These are phyloP conservation scores for Coemansia sp. DNA, from an alignment of 192 early-diverging fungal genomes.

Conservation along the genomic window DNA sequence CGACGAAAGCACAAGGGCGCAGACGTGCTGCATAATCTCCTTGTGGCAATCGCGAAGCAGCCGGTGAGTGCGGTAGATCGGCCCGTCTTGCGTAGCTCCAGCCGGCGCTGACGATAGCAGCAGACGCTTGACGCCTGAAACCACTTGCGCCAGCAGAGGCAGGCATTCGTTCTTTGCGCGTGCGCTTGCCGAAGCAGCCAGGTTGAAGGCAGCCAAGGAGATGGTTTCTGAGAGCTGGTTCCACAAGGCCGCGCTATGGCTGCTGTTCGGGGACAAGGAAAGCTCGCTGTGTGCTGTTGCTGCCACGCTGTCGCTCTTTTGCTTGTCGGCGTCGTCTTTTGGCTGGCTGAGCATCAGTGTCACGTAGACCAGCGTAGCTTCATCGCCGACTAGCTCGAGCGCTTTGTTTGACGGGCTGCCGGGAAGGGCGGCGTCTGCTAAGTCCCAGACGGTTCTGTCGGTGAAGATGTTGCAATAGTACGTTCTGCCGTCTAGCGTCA, in stretches of 20 bases:
- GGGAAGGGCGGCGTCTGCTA: slow-evolving; percentile 33
- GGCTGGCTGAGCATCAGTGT: slow-evolving; percentile 39
- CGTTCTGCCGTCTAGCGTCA: slow-evolving; percentile 57
- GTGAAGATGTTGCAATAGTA: slow-evolving; percentile 74
- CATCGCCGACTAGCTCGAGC: slow-evolving; percentile 54
- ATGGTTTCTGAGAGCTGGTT: slow-evolving; percentile 54
- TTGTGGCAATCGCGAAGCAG: slow-evolving; percentile 70
- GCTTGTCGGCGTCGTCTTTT: background rate
- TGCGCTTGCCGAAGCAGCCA: slow-evolving; percentile 57
- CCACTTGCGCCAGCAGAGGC: slow-evolving; percentile 59
- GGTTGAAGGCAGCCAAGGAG: slow-evolving; percentile 56
- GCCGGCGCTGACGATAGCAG: slow-evolving; percentile 66
- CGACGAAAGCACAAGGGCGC: slow-evolving; percentile 80
- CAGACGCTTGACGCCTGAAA: slow-evolving; percentile 81
- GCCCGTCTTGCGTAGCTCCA: slow-evolving; percentile 68
- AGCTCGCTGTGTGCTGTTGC: background rate
- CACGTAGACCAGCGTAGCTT: slow-evolving; percentile 42
- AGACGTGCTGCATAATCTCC: slow-evolving; percentile 76
- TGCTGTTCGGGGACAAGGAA: slow-evolving; percentile 20
- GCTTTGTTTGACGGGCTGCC: slow-evolving; percentile 7
- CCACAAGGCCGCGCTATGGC: slow-evolving; percentile 56
- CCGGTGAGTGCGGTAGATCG: slow-evolving; percentile 64
- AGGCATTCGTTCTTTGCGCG: slow-evolving; percentile 60
- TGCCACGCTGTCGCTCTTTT: background rate
- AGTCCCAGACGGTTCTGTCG: slow-evolving; percentile 62